A percentile compares a stretch with the other conserved stretches of the same genome.
These are phyloP conservation scores for Pseudocercospora cruenta DNA, from an alignment of 2,329 filamentous ascomycete species.

Conservation along the genomic window DNA sequence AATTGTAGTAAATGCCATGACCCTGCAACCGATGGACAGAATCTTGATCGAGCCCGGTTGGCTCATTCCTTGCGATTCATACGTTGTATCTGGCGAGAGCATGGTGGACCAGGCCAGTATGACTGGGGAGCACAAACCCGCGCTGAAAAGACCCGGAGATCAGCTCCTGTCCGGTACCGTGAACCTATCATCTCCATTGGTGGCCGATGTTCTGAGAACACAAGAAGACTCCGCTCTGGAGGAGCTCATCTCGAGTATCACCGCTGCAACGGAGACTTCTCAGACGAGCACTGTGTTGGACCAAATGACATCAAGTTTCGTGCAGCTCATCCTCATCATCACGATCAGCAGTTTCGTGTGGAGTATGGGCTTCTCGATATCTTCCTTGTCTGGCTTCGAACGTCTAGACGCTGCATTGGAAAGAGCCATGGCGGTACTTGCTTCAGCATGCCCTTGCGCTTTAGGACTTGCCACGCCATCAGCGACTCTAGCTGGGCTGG, in stretches of 20 bases:
- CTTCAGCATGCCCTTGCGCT: background rate
- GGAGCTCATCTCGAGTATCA: background rate
- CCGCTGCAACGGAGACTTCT: background rate
- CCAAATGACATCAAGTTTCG: background rate
- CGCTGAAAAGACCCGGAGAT: background rate
- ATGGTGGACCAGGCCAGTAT: background rate
- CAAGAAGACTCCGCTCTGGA: background rate
- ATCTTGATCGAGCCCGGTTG: background rate
- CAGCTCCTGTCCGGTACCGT: background rate
- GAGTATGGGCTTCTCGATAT: background rate
- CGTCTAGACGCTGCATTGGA: background rate
- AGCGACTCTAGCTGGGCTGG: background rate
- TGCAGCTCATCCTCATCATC: background rate
- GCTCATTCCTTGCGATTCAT: background rate
- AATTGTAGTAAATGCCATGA: background rate
- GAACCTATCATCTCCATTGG: background rate
- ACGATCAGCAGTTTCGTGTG: background rate
- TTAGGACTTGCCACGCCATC: background rate
- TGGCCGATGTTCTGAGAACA: background rate
- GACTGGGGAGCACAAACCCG: background rate
- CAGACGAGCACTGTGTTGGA: background rate
- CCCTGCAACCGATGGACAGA: background rate
- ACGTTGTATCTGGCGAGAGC: background rate
- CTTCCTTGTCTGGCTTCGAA: background rate
- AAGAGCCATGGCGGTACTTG: background rate